Base-by-base conservation (phyloP, 192 early-diverging fungal genomes). In the Coemansia sp. region DNA sequence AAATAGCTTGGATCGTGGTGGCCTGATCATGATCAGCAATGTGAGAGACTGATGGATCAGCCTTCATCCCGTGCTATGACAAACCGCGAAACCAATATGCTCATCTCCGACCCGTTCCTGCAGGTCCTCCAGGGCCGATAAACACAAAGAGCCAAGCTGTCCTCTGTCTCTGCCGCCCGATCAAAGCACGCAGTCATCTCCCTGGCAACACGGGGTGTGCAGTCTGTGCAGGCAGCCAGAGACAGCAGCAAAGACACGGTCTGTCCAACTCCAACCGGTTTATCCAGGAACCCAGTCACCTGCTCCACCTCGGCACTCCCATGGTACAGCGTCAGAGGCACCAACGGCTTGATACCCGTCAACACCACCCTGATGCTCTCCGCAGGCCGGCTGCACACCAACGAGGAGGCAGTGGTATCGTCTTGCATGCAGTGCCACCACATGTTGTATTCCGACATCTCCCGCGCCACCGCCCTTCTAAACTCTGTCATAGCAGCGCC, bases 351-450 rank as follows among this genome's bases (percentile, higher is more conserved):
- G 23, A 42, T 37, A 5, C 34, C 17, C 8, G 17, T 22, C 3
- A 73, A 23, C 8, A 29, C 53, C n/a, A n/a, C n/a, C n/a, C n/a
- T n/a, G n/a, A n/a, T n/a, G n/a, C n/a, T 22, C 61, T 33, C 2
- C 63, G 53, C 33, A 66, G 22, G n/a, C 51, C 15, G 1, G 57
- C 46, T 32, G 27, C n/a, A n/a, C n/a, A n/a, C n/a, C n/a, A n/a
- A n/a, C n/a, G n/a, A n/a, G n/a, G n/a, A n/a, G n/a, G n/a, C n/a
- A n/a, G n/a, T n/a, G n/a, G 54, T 25, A n/a, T 47, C 48, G 28
- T 49, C 34, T 50, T 18, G 34, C 26, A 73, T 29, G 17, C 70
- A 56, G 58, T 73, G 70, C 50, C 44, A 58, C 70, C 70, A 73
- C 51, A 66, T 55, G 46, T 55, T 45, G 38, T 61, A 73, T 19